Base-by-base conservation (phyloP, 2,329 filamentous ascomycete species). In the Septoria linicola region DNA sequence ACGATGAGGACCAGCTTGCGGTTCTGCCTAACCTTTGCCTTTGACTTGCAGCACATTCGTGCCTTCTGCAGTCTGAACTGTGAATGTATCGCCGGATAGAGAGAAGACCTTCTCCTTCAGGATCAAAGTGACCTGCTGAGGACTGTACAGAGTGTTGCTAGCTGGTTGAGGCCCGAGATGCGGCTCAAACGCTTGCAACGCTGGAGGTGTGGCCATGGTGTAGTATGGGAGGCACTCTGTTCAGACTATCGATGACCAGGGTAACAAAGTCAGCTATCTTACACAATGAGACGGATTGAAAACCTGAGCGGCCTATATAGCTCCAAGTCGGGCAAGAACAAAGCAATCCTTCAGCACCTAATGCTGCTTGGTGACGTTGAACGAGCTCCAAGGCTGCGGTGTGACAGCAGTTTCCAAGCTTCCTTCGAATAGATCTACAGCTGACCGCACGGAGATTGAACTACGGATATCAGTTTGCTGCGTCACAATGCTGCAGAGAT, bases 1-100 rank as follows among this genome's bases (percentile, higher is more conserved):
- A 10, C 10, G 10, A 27, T 10, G 5, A 27, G 23, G 23, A 27
- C 23, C 23, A 27, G 23, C 23, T 27, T 19, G 36, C 16, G 21
- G 14, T 11, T 11, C 16, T 17, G n/a, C 19, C 41, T 32, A 16
- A 43, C 41, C 25, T 49, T 79, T 78, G 58, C 81, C 82, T 55
- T 82, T 70, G 36, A 84, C 77, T 56, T 76, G 75, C 55, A 85
- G 68, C 25, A 85, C 60, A 0, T 79, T 74, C 17, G 74, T 70
- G 17, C 81, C 81, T 52, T 75, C 76, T 37, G 74, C 68, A 4
- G 78, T 75, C 47, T 76, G 78, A 66, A 87, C 79, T 57, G 80
- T 78, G 69, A 86, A 87, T 66, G 76, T 80, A 69, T 87, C 82
- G 51, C 82, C 81, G 1, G 77, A 77, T 7, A 85, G 69, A 2